A percentile compares a stretch with the other conserved stretches of the same genome.
These are phyloP conservation scores for Solanum etuberosum DNA, from an alignment of 257 asterid species.

Conservation along the genomic window DNA sequence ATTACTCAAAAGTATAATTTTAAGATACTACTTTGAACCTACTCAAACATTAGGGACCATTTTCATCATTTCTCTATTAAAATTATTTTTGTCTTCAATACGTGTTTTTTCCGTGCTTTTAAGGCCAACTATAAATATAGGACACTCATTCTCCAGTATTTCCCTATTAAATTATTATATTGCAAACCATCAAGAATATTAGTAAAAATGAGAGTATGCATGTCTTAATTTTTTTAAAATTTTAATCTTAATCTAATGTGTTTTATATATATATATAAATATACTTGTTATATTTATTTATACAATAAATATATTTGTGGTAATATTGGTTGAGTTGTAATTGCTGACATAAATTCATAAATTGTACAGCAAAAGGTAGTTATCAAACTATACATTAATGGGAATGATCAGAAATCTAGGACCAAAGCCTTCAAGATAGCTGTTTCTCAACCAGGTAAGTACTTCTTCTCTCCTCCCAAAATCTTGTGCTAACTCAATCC, in stretches of 20 bases:
- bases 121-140: too few species aligned
- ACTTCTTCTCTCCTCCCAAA: background rate
- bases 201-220: background rate
- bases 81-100: too few species aligned
- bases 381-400: background rate
- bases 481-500: background rate
- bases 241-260: background rate
- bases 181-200: background rate
- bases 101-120: background rate
- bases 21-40: background rate
- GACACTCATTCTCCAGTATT: background rate
- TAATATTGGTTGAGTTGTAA: background rate
- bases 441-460: background rate
- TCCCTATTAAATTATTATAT: background rate
- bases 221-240: background rate
- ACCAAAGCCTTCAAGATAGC: background rate
- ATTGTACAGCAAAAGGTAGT: background rate
- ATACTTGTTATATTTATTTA: too few species aligned
- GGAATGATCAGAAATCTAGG: background rate
- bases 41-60: background rate
- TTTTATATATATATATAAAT: too few species aligned
- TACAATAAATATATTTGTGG: too few species aligned
- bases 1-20: too few species aligned
- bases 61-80: background rate
- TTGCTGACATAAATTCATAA: background rate